Conservation (phyloP, 176 grass and related monocot genomes). For the Rhynchospora tenuis region DNA sequence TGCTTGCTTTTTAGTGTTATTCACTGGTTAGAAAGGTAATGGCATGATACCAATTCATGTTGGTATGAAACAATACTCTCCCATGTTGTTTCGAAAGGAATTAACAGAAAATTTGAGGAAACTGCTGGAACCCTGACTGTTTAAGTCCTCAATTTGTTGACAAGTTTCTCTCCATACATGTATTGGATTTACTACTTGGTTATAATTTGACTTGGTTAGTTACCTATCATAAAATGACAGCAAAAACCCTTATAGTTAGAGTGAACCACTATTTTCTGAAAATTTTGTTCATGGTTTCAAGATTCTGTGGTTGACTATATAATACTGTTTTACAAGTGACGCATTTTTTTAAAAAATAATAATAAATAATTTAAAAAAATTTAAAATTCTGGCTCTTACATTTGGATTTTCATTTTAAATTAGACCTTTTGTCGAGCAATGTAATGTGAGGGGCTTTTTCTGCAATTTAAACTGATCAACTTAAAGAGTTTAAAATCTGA, state of each 20-base stretch:
- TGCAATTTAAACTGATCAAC: neutral
- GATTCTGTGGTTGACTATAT: neutral
- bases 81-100: neutral
- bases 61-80: neutral
- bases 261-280: too few relatives aligned
- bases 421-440: neutral
- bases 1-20: neutral
- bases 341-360: neutral
- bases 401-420: neutral
- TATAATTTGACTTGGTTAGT: too few relatives aligned
- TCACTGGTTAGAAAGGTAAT: neutral
- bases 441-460: neutral
- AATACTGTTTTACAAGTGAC: neutral
- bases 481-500: neutral
- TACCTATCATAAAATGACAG: too few relatives aligned
- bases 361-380: too few relatives aligned
- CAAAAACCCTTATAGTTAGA: too few relatives aligned
- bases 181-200: too few relatives aligned
- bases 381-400: neutral
- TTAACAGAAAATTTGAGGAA: neutral
- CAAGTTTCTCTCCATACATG: neutral
- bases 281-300: too few relatives aligned
- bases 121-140: neutral
- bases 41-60: constrained; percentile 1
- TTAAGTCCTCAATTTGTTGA: constrained; percentile 11